Evolutionary conservation across 805 yeast genomes (phyloP).

Genomic region (Pichia occidentalis): DNA sequence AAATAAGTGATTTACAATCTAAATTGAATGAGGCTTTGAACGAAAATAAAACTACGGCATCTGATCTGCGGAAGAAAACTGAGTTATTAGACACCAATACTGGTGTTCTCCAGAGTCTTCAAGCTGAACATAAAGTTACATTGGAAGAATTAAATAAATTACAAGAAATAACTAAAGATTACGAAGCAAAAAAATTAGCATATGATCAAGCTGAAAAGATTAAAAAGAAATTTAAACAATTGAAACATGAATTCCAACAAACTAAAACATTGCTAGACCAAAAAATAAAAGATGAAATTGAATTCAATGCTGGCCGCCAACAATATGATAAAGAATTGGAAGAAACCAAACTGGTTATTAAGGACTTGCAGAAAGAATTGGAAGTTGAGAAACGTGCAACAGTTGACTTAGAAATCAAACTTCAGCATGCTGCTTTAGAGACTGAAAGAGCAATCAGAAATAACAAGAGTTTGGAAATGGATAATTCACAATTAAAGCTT

Average conservation of each 20-base stretch:
- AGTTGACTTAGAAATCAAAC: slow-evolving; percentile 20
- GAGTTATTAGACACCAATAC: neutral
- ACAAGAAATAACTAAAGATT: slow-evolving; percentile 25
- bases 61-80: slow-evolving; percentile 25
- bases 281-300: slow-evolving; percentile 37
- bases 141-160: slow-evolving; percentile 32
- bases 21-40: slow-evolving; percentile 5
- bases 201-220: slow-evolving; percentile 25
- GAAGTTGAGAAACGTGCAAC: slow-evolving; percentile 23
- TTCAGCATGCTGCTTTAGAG: slow-evolving; percentile 27
- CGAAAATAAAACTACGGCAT: slow-evolving; percentile 24
- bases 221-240: slow-evolving; percentile 29
- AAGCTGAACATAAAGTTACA: neutral
- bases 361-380: slow-evolving; percentile 27
- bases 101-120: neutral
- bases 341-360: slow-evolving; percentile 29
- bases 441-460: slow-evolving; percentile 29
- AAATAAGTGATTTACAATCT: slow-evolving; percentile 3
- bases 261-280: slow-evolving; percentile 37
- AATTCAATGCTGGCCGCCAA: slow-evolving; percentile 37
- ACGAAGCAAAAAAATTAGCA: slow-evolving; percentile 19
- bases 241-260: slow-evolving; percentile 42
- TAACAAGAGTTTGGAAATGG: slow-evolving; percentile 28
- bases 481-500: slow-evolving; percentile 28
- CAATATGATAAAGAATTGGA: slow-evolving; percentile 35